Conservation (phyloP, 768 basidiomycete genomes). For the Lactarius tabidus region DNA sequence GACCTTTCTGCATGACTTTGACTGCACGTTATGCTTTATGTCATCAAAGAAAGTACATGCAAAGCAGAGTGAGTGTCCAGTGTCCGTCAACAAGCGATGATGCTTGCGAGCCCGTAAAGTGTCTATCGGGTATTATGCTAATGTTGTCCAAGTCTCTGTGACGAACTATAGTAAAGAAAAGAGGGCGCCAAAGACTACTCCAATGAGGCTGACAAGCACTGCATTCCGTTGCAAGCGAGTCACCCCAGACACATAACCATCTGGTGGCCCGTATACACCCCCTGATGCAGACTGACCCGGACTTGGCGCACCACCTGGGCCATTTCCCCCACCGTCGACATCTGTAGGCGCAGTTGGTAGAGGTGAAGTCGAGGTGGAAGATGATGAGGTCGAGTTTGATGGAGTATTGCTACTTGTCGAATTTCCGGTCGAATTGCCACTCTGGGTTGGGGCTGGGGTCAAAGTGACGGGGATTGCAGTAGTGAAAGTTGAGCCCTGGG, state of each 20-base stretch:
- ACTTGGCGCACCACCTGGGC: slow-evolving; percentile 49
- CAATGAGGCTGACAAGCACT: slow-evolving; percentile 42
- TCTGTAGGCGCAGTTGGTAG: slow-evolving; percentile 58
- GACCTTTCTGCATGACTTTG: neutral
- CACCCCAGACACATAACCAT: slow-evolving; percentile 60
- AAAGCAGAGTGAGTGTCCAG: slow-evolving; percentile 6
- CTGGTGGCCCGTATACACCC: slow-evolving; percentile 62
- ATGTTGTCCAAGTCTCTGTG: slow-evolving; percentile 1
- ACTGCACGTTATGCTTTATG: neutral
- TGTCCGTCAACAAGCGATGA: neutral
- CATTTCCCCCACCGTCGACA: slow-evolving; percentile 49
- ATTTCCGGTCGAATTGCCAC: slow-evolving; percentile 22
- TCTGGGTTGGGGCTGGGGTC: slow-evolving; percentile 34
- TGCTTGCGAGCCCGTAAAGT: neutral
- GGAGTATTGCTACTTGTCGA: slow-evolving; percentile 28
- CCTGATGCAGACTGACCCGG: slow-evolving; percentile 47
- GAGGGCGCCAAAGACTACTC: slow-evolving; percentile 32
- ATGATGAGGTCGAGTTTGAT: slow-evolving; percentile 33
- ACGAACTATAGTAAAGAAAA: slow-evolving; percentile 22
- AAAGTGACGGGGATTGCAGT: slow-evolving; percentile 45
- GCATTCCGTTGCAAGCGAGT: slow-evolving; percentile 43
- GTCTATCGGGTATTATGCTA: slow-evolving; percentile 17
- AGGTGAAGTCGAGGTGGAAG: slow-evolving; percentile 39
- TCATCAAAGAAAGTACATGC: slow-evolving; percentile 4
- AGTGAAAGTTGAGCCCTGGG: slow-evolving; percentile 39